Conservation (phyloP, 2,329 filamentous ascomycete species). For the Neurospora sp. region DNA sequence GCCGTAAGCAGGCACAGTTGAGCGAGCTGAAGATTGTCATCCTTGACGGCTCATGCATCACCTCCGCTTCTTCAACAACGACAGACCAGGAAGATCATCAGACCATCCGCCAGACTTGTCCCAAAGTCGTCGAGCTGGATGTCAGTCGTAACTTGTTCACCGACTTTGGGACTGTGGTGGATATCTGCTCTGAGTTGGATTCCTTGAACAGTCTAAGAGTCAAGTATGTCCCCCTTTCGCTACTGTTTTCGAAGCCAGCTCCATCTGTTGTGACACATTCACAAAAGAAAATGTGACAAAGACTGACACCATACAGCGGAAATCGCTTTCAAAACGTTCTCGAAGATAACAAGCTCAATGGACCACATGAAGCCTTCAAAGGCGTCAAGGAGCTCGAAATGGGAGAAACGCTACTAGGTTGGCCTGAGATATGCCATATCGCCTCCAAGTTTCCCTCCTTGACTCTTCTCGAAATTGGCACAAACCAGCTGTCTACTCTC, state of each 20-base stretch:
- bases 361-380: conserved; percentile 32
- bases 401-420: conserved; percentile 56
- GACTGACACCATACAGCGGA: conserved; percentile 41
- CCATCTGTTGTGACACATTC: background rate
- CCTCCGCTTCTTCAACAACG: conserved; percentile 20
- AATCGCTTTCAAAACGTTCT: conserved; percentile 55
- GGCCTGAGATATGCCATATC: conserved; percentile 51
- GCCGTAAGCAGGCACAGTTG: conserved; percentile 65
- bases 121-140: conserved; percentile 68
- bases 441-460: conserved; percentile 44
- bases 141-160: conserved; percentile 76
- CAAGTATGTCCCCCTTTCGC: conserved; percentile 44
- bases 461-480: conserved; percentile 39
- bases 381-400: conserved; percentile 51
- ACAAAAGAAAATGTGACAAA: background rate
- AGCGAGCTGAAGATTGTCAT: conserved; percentile 71
- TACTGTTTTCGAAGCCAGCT: background rate
- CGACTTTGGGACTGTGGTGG: conserved; percentile 52
- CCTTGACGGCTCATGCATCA: conserved; percentile 65
- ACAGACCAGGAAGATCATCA: conserved; percentile 20
- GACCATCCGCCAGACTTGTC: conserved; percentile 42
- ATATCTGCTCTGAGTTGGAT: conserved; percentile 62
- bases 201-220: conserved; percentile 56
- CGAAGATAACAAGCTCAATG: conserved; percentile 27
- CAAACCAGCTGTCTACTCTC: conserved; percentile 48